Conservation (phyloP, 2,329 filamentous ascomycete genomes). For the Pseudogymnoascus sp. region DNA sequence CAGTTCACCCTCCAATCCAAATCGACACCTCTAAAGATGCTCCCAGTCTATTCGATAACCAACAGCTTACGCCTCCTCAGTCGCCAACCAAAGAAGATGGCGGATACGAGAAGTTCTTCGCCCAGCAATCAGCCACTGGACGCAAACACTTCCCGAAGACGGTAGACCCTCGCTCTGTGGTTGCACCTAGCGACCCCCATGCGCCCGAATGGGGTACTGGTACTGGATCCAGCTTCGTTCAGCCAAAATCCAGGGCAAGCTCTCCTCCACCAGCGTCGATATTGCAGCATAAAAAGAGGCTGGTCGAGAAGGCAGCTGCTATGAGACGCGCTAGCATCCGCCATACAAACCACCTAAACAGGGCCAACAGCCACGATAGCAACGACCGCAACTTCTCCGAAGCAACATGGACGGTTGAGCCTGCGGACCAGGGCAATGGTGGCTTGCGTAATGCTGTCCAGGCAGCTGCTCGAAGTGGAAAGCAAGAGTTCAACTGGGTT, state of each 20-base stretch:
- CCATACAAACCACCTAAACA: slow-evolving; percentile 43
- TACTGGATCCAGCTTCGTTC: slow-evolving; percentile 31
- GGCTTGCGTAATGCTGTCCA: slow-evolving; percentile 83
- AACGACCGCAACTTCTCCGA: slow-evolving; percentile 64
- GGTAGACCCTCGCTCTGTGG: slow-evolving; percentile 41
- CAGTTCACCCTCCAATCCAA: slow-evolving; percentile 32
- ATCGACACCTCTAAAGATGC: slow-evolving; percentile 49
- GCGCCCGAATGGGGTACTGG: slow-evolving; percentile 71
- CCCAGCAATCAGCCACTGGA: slow-evolving; percentile 44
- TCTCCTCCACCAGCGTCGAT: slow-evolving; percentile 69
- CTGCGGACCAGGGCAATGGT: slow-evolving; percentile 85
- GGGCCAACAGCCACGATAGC: slow-evolving; percentile 58
- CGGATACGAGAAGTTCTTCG: slow-evolving; percentile 40
- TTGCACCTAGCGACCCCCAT: slow-evolving; percentile 64
- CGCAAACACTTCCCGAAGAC: slow-evolving; percentile 48
- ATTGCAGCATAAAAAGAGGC: slow-evolving; percentile 53
- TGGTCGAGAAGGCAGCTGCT: slow-evolving; percentile 48
- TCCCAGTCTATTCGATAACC: slow-evolving; percentile 26
- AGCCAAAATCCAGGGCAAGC: slow-evolving; percentile 68
- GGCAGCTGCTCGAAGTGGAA: slow-evolving; percentile 62
- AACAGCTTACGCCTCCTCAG: slow-evolving; percentile 26
- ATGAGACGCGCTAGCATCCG: slow-evolving; percentile 49
- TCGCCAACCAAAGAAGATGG: slow-evolving; percentile 30
- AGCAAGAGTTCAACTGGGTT: slow-evolving; percentile 75
- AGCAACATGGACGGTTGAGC: slow-evolving; percentile 76